Evolutionary conservation across 805 yeast species (phyloP).

Genomic region (Saccharomycopsis capsularis): DNA sequence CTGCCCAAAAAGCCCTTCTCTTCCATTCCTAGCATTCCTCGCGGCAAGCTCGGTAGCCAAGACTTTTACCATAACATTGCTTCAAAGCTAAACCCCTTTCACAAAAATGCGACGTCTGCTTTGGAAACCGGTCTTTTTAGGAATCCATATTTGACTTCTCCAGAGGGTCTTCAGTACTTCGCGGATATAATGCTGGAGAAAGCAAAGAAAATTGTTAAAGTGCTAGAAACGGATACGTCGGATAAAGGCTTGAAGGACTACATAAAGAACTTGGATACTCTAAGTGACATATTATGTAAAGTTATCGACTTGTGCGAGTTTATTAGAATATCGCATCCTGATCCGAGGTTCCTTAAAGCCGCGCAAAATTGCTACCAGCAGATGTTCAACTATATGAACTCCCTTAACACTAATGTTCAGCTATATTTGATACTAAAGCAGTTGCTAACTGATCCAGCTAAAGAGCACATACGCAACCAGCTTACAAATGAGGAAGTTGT

Average conservation of each 20-base stretch:
- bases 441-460: slow-evolving; percentile 41
- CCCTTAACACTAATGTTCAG: slow-evolving; percentile 74
- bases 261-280: slow-evolving; percentile 65
- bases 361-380: slow-evolving; percentile 85
- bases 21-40: slow-evolving; percentile 8
- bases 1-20: not conserved
- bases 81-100: slow-evolving; percentile 6
- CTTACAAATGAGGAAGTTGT: slow-evolving; percentile 69
- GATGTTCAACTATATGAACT: slow-evolving; percentile 91
- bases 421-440: slow-evolving; percentile 53
- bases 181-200: slow-evolving; percentile 53
- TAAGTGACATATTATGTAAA: slow-evolving; percentile 83
- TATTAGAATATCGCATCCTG: slow-evolving; percentile 82
- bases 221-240: slow-evolving; percentile 44
- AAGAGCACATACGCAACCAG: slow-evolving; percentile 26
- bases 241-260: slow-evolving; percentile 41
- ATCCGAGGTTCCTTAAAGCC: slow-evolving; percentile 56
- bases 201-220: slow-evolving; percentile 56
- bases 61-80: slow-evolving; percentile 11
- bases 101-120: not conserved
- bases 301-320: slow-evolving; percentile 94
- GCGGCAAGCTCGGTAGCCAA: not conserved
- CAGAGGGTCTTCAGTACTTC: slow-evolving; percentile 65
- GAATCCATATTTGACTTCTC: slow-evolving; percentile 61
- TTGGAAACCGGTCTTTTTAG: slow-evolving; percentile 58